Evolutionary conservation across 1,284 basidiomycete genomes (phyloP).

Genomic region (Cutaneotrichosporon sp.): DNA sequence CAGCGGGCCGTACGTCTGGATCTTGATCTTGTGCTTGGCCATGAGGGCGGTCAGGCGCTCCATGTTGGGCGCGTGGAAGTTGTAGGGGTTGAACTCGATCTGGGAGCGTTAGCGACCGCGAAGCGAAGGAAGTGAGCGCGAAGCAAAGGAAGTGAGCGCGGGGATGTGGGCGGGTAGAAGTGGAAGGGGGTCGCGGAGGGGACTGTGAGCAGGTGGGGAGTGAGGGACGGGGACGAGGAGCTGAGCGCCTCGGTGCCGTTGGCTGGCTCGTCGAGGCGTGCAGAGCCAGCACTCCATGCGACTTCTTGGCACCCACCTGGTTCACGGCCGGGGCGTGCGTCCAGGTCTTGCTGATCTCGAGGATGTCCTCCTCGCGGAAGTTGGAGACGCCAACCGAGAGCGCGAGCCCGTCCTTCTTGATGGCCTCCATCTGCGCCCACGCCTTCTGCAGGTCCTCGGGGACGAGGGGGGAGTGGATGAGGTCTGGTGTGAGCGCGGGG

Average conservation of each 20-base stretch:
- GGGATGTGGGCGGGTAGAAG: too few species aligned
- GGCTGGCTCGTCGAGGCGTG: too few species aligned
- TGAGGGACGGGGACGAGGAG: too few species aligned
- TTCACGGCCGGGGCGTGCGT: slow-evolving; percentile 69
- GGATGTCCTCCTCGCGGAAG: slow-evolving; percentile 67
- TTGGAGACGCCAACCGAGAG: slow-evolving; percentile 84
- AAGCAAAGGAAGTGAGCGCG: too few species aligned
- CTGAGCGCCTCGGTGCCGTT: too few species aligned
- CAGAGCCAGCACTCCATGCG: too few species aligned
- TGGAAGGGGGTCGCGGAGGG: too few species aligned
- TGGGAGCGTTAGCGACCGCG: slow-evolving; percentile 58
- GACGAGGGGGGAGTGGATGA: slow-evolving; percentile 66
- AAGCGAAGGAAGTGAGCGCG: neutral
- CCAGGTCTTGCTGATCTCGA: slow-evolving; percentile 48
- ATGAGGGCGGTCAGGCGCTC: slow-evolving; percentile 60
- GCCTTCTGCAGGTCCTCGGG: slow-evolving; percentile 33
- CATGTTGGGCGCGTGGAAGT: slow-evolving; percentile 62
- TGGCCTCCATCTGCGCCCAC: slow-evolving; percentile 72
- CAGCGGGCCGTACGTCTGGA: slow-evolving; percentile 65
- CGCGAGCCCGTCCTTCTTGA: slow-evolving; percentile 67
- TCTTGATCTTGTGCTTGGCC: slow-evolving; percentile 64
- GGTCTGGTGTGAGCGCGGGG: slow-evolving; percentile 53
- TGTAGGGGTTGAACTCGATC: slow-evolving; percentile 81
- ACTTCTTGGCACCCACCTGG: slow-evolving; percentile 68
- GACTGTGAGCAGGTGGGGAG: too few species aligned